Conservation (phyloP, 73 alveolate genomes). For the Paramecium tetraurelia region DNA sequence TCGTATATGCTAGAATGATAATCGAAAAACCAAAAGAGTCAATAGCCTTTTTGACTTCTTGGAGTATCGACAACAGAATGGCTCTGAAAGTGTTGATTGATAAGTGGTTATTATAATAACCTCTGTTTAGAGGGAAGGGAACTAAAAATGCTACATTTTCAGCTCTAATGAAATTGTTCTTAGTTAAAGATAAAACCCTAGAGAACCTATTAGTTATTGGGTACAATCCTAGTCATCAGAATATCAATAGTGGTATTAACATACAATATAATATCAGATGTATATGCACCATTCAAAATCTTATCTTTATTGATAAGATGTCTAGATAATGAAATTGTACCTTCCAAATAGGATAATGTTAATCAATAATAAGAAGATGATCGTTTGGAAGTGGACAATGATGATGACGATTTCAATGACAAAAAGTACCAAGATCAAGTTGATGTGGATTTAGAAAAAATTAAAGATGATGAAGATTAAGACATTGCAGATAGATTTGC, state of each 20-base stretch:
- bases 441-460: slow-evolving; percentile 82
- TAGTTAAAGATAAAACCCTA: slow-evolving; percentile 82
- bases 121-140: slow-evolving; percentile 95
- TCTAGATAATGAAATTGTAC: slow-evolving; percentile 86
- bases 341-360: slow-evolving; percentile 61
- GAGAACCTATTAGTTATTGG: slow-evolving; percentile 93
- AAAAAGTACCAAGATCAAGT: slow-evolving; percentile 72
- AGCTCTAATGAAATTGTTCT: slow-evolving; percentile 88
- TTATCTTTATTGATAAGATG: slow-evolving; percentile 88
- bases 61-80: slow-evolving; percentile 89
- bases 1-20: slow-evolving; percentile 93
- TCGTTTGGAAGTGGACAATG: slow-evolving; percentile 79
- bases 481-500: slow-evolving; percentile 72
- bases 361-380: slow-evolving; percentile 68
- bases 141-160: slow-evolving; percentile 90
- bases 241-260: slow-evolving; percentile 70
- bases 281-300: slow-evolving; percentile 96
- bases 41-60: slow-evolving; percentile 81
- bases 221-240: slow-evolving; percentile 96
- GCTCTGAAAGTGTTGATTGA: slow-evolving; percentile 93
- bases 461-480: slow-evolving; percentile 84
- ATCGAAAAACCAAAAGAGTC: slow-evolving; percentile 90
- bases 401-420: slow-evolving; percentile 65
- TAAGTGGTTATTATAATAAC: slow-evolving; percentile 95
- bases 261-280: slow-evolving; percentile 65